A percentile compares a stretch with the other conserved stretches of the same genome.
Conservation (phyloP, 1,139 yeast species). For the Meyerozyma athensensis region DNA sequence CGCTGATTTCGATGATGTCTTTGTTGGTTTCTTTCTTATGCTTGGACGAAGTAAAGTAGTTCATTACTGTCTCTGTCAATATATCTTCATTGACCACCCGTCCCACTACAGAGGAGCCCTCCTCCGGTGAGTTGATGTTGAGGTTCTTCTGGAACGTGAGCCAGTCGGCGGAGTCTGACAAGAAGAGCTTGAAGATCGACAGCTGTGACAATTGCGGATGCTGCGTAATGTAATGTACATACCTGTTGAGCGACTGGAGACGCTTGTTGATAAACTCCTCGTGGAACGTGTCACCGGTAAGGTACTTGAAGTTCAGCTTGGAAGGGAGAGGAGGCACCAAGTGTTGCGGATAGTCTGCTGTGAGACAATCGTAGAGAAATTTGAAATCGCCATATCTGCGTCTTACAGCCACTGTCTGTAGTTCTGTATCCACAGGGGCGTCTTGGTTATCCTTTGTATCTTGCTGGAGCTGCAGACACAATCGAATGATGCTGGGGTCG, state of each 20-base stretch:
- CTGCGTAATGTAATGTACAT: slow-evolving; percentile 62
- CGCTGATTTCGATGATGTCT: slow-evolving; percentile 80
- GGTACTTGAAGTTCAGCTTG: slow-evolving; percentile 82
- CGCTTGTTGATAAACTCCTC: slow-evolving; percentile 77
- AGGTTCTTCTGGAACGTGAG: slow-evolving; percentile 66
- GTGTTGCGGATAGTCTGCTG: slow-evolving; percentile 76
- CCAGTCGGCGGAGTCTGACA: slow-evolving; percentile 80
- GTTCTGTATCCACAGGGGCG: slow-evolving; percentile 8
- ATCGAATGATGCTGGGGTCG: slow-evolving; percentile 39
- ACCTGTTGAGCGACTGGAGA: slow-evolving; percentile 77
- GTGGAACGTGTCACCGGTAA: slow-evolving; percentile 91
- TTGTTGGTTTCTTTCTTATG: slow-evolving; percentile 64
- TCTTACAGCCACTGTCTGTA: slow-evolving; percentile 48
- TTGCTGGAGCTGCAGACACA: slow-evolving; percentile 12
- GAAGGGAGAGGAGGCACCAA: slow-evolving; percentile 94
- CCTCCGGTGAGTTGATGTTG: slow-evolving; percentile 31
- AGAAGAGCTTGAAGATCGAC: slow-evolving; percentile 66
- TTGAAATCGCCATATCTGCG: slow-evolving; percentile 82
- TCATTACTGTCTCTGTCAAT: slow-evolving; percentile 82
- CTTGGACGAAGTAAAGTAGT: slow-evolving; percentile 77
- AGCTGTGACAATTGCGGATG: slow-evolving; percentile 74
- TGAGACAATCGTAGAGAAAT: slow-evolving; percentile 67
- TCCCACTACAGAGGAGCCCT: slow-evolving; percentile 28
- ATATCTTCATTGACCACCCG: slow-evolving; percentile 55
- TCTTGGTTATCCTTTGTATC: slow-evolving; percentile 5